A percentile compares a stretch with the other conserved stretches of the same genome.
Conservation (phyloP, 2,329 filamentous ascomycete genomes). For the Cladosporium sp. region DNA sequence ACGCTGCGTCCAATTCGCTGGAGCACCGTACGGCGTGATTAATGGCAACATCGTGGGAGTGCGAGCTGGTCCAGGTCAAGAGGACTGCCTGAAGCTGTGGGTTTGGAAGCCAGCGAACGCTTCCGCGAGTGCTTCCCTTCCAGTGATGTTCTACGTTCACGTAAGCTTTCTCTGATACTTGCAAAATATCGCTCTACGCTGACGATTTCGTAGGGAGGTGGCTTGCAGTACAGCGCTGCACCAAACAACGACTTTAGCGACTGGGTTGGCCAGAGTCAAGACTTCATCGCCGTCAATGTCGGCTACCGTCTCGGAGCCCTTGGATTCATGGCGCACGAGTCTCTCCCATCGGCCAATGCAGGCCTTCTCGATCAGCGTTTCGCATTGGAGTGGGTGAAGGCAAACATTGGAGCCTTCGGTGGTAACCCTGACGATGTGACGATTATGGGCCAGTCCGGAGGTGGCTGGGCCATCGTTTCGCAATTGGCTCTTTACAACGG, state of each 20-base stretch:
- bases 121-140: constrained; percentile 36
- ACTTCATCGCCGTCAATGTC: constrained; percentile 57
- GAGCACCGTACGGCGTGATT: constrained; percentile 9
- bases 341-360: constrained; percentile 48
- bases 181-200: neutral
- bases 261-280: constrained; percentile 15
- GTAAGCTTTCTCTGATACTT: neutral
- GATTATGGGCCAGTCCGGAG: constrained; percentile 51
- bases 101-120: constrained; percentile 45
- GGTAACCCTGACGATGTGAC: constrained; percentile 34
- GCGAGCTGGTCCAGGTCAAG: constrained; percentile 15
- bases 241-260: constrained; percentile 19
- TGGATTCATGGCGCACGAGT: constrained; percentile 63
- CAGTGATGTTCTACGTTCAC: constrained; percentile 41
- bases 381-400: constrained; percentile 44
- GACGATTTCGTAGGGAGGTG: constrained; percentile 2
- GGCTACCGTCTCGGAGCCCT: constrained; percentile 66
- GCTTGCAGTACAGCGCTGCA: constrained; percentile 13
- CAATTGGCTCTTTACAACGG: constrained; percentile 16
- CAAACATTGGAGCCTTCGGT: constrained; percentile 43
- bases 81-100: constrained; percentile 49
- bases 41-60: constrained; percentile 19
- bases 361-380: constrained; percentile 45
- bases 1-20: constrained; percentile 21
- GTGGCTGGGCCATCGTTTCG: constrained; percentile 31